phyloP scores from a whole-genome alignment of 1,284 basidiomycete genomes.

The Tilletiopsis washingtonensis region DNA sequence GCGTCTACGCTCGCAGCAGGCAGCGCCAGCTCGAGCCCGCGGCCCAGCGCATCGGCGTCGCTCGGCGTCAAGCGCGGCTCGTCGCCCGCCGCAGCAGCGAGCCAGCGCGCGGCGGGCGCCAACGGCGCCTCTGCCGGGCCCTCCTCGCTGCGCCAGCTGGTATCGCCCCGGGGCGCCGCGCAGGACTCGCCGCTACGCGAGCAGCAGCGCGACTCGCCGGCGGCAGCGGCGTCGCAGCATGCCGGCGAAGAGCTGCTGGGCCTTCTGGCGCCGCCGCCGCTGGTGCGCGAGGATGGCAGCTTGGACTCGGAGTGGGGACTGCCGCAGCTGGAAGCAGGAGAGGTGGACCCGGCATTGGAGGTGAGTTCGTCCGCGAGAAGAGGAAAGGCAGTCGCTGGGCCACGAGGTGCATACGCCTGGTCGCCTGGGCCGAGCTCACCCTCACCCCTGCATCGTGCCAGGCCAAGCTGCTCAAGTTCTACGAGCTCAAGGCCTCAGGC shows the following conservation, averaged over 20 bases:
- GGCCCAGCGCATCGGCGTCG: too few species aligned
- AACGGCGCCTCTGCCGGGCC: too few species aligned
- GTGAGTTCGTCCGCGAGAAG: not conserved
- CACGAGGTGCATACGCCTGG: not conserved
- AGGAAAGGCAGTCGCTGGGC: not conserved
- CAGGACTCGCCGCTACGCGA: too few species aligned
- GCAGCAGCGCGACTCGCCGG: too few species aligned
- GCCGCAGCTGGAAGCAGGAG: not conserved
- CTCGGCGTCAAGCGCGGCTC: too few species aligned
- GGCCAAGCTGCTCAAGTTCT: conserved; percentile 60
- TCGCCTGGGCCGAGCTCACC: not conserved
- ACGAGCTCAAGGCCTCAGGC: conserved; percentile 60
- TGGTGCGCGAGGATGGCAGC: not conserved
- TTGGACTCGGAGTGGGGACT: conserved; percentile 1
- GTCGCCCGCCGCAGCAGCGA: too few species aligned
- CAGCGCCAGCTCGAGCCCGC: too few species aligned
- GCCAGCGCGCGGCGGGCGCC: too few species aligned
- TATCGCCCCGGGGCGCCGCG: too few species aligned
- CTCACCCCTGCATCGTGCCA: conserved; percentile 2
- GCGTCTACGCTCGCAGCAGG: too few species aligned
- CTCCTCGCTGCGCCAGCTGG: too few species aligned
- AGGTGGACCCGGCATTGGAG: not conserved
- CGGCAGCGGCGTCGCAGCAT: too few species aligned
- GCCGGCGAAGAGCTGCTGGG: not conserved
- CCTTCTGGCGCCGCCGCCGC: not conserved